Conservation (phyloP, 164 flowering plant species). For the Umbellularia californica region DNA sequence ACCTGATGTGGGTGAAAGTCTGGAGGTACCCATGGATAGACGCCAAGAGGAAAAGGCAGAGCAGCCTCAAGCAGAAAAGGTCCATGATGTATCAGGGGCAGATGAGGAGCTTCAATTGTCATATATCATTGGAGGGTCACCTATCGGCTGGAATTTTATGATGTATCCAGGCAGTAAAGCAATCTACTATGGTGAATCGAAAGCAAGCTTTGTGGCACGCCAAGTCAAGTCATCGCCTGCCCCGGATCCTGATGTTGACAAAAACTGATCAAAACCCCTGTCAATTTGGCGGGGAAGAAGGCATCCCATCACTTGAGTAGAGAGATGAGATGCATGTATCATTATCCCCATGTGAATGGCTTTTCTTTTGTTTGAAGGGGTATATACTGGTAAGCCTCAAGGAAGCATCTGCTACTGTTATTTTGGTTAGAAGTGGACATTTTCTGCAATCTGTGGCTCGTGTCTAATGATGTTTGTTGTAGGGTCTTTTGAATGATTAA, state of each 20-base stretch:
- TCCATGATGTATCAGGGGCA: constrained; percentile 20
- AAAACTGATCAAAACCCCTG: neutral
- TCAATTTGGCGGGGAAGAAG: neutral
- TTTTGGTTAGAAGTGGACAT: neutral
- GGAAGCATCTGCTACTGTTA: too few relatives aligned
- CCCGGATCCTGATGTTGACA: too few relatives aligned
- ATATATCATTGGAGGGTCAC: constrained; percentile 71
- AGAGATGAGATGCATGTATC: neutral
- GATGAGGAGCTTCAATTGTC: constrained; percentile 30
- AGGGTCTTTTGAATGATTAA: too few relatives aligned
- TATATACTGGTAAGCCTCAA: too few relatives aligned
- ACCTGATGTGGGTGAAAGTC: constrained; percentile 5
- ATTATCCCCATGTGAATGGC: neutral
- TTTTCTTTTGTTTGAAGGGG: too few relatives aligned
- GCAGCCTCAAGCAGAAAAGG: constrained; percentile 15
- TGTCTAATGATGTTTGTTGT: too few relatives aligned
- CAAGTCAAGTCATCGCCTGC: constrained; percentile 10
- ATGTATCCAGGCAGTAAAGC: constrained; percentile 39
- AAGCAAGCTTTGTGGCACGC: constrained; percentile 34
- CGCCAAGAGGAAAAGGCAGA: constrained; percentile 17
- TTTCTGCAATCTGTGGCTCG: too few relatives aligned
- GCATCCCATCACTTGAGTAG: neutral
- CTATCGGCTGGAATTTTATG: constrained; percentile 82
- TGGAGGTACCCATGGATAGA: constrained; percentile 13
- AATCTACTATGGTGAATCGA: constrained; percentile 64